These are phyloP conservation scores for Dendrocalamus latiflorus DNA, from an alignment of 202 grass and related monocot genomes.

Conservation along the genomic window DNA sequence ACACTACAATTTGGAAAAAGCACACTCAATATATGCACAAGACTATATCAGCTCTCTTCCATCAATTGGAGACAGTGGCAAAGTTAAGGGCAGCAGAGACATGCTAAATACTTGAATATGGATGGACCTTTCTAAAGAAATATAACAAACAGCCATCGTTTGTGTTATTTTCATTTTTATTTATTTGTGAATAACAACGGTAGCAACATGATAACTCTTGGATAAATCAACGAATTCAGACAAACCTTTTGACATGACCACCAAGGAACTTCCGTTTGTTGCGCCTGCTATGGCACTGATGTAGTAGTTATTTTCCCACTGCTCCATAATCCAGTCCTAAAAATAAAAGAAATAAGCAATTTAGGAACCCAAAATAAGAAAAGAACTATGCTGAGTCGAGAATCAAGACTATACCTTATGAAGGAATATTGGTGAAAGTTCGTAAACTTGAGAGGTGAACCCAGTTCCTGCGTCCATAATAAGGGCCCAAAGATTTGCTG, in stretches of 20 bases:
- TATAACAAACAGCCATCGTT: background rate
- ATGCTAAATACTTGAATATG: slow-evolving; percentile 18
- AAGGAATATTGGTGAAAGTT: slow-evolving; percentile 87
- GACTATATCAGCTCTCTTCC: background rate
- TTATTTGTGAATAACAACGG: background rate
- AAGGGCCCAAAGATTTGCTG: slow-evolving; percentile 85
- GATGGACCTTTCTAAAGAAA: background rate
- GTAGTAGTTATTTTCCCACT: slow-evolving; percentile 97
- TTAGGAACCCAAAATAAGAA: slow-evolving; percentile 3
- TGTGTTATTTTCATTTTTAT: background rate
- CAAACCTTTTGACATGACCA: slow-evolving; percentile 98
- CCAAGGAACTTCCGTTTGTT: slow-evolving; percentile 88
- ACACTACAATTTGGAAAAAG: background rate
- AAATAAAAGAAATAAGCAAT: slow-evolving; percentile 19
- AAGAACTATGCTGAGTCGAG: slow-evolving; percentile 5
- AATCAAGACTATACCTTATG: slow-evolving; percentile 63
- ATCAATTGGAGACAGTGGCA: background rate
- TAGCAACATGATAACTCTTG: background rate
- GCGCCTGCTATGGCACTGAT: slow-evolving; percentile 91
- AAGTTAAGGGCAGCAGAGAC: background rate
- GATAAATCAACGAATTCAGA: background rate
- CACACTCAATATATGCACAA: slow-evolving; percentile 2
- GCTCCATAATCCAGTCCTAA: slow-evolving; percentile 98
- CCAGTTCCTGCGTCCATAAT: slow-evolving; percentile 99
- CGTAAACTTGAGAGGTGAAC: slow-evolving; percentile 93